Conservation (phyloP, 2,329 filamentous ascomycete species). For the Camptophora hylomeconis region DNA sequence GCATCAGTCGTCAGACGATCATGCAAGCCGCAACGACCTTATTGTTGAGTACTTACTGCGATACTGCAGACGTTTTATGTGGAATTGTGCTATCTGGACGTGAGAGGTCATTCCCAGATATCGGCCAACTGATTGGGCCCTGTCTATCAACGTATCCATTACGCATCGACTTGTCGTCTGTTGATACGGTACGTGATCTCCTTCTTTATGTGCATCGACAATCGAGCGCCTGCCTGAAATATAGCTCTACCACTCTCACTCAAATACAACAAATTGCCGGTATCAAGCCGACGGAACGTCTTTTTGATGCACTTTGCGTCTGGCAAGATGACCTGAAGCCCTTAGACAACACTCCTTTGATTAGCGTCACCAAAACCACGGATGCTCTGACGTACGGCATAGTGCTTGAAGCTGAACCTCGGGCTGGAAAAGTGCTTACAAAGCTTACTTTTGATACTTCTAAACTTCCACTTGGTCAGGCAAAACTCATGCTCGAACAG, state of each 20-base stretch:
- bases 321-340: conserved; percentile 62
- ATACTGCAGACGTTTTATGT: conserved; percentile 53
- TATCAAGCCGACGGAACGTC: conserved; percentile 38
- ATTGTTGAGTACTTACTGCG: conserved; percentile 52
- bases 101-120: conserved; percentile 53
- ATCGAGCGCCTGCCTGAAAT: conserved; percentile 52
- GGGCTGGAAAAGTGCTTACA: conserved; percentile 29
- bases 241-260: conserved; percentile 50
- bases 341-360: conserved; percentile 21
- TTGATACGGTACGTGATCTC: conserved; percentile 45
- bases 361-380: conserved; percentile 45
- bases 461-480: conserved; percentile 42
- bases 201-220: conserved; percentile 49
- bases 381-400: conserved; percentile 68
- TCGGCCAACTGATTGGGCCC: conserved; percentile 67
- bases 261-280: conserved; percentile 54
- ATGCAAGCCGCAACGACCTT: conserved; percentile 62
- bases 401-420: conserved; percentile 63
- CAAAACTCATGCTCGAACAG: conserved; percentile 46
- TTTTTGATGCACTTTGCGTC: conserved; percentile 71
- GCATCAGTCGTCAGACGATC: conserved; percentile 53
- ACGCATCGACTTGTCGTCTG: conserved; percentile 45
- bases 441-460: conserved; percentile 43
- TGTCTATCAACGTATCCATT: conserved; percentile 66
- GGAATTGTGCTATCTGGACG: conserved; percentile 75